Percentiles rank a stretch among this genome's conserved stretches.
These are phyloP conservation scores for Starmerella floris DNA, from an alignment of 805 yeast genomes.

Conservation along the genomic window DNA sequence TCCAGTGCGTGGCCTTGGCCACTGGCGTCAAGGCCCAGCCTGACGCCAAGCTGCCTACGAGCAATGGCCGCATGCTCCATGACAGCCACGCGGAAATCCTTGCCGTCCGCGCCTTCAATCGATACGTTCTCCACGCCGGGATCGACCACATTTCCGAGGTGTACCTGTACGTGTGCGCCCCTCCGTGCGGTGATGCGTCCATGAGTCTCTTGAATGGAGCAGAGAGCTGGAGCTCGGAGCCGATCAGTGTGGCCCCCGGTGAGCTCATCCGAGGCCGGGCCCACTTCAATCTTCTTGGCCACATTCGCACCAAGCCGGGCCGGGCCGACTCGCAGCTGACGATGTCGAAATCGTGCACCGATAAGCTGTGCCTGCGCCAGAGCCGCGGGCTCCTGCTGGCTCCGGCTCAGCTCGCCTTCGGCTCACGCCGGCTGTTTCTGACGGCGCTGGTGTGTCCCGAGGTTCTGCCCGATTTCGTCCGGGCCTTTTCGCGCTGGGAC, in stretches of 20 bases:
- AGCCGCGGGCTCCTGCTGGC: slow-evolving; percentile 27
- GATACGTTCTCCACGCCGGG: slow-evolving; percentile 32
- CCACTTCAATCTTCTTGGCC: slow-evolving; percentile 33
- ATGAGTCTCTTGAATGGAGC: slow-evolving; percentile 41
- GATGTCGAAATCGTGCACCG: slow-evolving; percentile 76
- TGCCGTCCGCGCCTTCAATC: slow-evolving; percentile 56
- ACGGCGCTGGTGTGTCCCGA: slow-evolving; percentile 24
- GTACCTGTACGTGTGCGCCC: slow-evolving; percentile 15
- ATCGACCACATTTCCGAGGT: slow-evolving; percentile 13
- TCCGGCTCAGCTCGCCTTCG: slow-evolving; percentile 20
- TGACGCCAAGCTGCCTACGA: slow-evolving; percentile 32
- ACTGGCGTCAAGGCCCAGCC: slow-evolving; percentile 82
- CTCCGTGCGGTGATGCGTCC: slow-evolving; percentile 29
- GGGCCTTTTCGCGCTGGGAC: slow-evolving; percentile 26
- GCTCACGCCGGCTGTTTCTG: slow-evolving; percentile 21
- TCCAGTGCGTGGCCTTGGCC: slow-evolving; percentile 38
- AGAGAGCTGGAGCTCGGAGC: slow-evolving; percentile 10
- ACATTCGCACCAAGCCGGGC: slow-evolving; percentile 88
- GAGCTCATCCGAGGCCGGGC: slow-evolving; percentile 18
- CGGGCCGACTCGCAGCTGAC: slow-evolving; percentile 62
- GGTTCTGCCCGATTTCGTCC: slow-evolving; percentile 19
- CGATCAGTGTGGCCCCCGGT: background rate
- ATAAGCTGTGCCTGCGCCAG: slow-evolving; percentile 60
- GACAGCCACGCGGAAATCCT: slow-evolving; percentile 87
- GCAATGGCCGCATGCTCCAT: slow-evolving; percentile 56